Evolutionary conservation across 2,329 filamentous ascomycete species (phyloP), one percentile per base, ranked within the genome.

Genomic region (Botrytis aclada): DNA sequence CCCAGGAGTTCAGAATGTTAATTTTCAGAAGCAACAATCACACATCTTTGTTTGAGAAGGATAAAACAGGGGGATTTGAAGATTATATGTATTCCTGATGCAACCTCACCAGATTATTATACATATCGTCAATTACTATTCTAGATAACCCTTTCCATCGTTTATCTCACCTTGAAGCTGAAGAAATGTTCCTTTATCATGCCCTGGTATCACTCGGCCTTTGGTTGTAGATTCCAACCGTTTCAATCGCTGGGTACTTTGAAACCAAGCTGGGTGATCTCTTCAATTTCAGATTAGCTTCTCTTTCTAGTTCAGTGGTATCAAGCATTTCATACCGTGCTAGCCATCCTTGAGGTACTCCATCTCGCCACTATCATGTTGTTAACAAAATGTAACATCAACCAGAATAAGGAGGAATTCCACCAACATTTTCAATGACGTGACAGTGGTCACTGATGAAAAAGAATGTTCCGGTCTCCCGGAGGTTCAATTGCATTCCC

Each of bases 391-490:
- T 32, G 25, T 39, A 34, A 34, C 37, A 54, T 47, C 29, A n/a
- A 34, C 64, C 43, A 43, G 22, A 29, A 20, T 12, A 29, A 25
- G 39, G 25, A 56, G 14, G 6, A 56, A 9, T 29, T 41, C 7
- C 22, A 75, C 78, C 69, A 75, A 77, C 74, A 70, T 82, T 79
- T 62, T 81, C 78, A 65, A 77, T 78, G 22, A 81, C 79, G 72
- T 81, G 80, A 45, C 76, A 81, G 51, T 81, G 80, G 70, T 81
- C 80, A 71, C 77, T 80, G 62, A 79, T 81, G 71, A 80, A 81
- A 73, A 82, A 77, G 63, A 81, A 81, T 5, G 80, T 80, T 1
- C 80, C 81, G 18, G 73, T 77, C 29, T 81, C 77, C 3, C 61
- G 75, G 45, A 82, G 76, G 71, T 81, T 81, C 39, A 81, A 67